Conservation (phyloP, 2,329 filamentous ascomycete genomes). For the Herpotrichia juniperi region DNA sequence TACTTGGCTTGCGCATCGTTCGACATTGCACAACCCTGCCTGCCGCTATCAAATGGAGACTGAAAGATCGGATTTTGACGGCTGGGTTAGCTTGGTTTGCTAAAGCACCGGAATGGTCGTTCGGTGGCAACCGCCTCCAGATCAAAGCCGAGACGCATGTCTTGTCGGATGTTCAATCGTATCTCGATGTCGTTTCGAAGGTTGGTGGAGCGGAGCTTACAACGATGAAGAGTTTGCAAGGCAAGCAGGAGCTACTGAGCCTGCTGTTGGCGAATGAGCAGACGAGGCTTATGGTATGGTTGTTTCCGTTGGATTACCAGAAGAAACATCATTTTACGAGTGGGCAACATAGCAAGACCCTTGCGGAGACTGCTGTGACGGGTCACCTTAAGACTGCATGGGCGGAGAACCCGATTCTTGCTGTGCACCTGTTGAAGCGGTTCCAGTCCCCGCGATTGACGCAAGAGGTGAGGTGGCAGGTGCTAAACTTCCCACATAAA, state of each 20-base stretch:
- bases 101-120: constrained; percentile 85
- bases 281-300: constrained; percentile 84
- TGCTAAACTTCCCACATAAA: constrained; percentile 84
- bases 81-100: constrained; percentile 90
- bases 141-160: constrained; percentile 90
- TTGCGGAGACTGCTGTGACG: constrained; percentile 60
- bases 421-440: constrained; percentile 80
- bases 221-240: constrained; percentile 69
- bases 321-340: constrained; percentile 59
- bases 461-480: constrained; percentile 76
- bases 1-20: constrained; percentile 82
- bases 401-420: constrained; percentile 82
- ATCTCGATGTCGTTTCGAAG: constrained; percentile 68
- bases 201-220: constrained; percentile 58
- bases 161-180: constrained; percentile 73
- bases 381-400: constrained; percentile 82
- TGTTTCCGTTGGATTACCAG: constrained; percentile 75
- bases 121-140: constrained; percentile 91
- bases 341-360: constrained; percentile 49
- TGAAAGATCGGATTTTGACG: constrained; percentile 89
- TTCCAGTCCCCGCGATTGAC: constrained; percentile 78
- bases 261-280: constrained; percentile 85
- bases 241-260: constrained; percentile 83
- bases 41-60: constrained; percentile 73
- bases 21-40: constrained; percentile 70